A percentile compares a stretch with the other conserved stretches of the same genome.
phyloP scores from a whole-genome alignment of 306 rosid genomes.

The Pachyrhizus erosus region DNA sequence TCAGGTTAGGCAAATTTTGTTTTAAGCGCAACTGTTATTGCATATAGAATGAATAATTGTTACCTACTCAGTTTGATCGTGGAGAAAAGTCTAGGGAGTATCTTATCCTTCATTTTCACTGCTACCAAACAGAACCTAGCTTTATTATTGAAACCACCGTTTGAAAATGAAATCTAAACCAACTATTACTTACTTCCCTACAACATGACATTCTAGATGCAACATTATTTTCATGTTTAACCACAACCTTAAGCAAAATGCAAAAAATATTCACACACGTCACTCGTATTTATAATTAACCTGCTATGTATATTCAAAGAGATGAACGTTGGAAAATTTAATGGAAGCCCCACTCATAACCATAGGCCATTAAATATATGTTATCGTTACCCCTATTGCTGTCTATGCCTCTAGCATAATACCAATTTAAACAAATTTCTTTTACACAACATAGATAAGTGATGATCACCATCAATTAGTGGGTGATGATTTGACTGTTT shows the following conservation, averaged over 20 bases:
- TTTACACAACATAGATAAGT: too few species aligned
- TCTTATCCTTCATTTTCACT: constrained; percentile 25
- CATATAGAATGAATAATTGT: neutral
- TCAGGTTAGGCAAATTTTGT: neutral
- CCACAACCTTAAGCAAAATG: constrained; percentile 34
- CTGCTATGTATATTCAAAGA: neutral
- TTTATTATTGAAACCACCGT: constrained; percentile 31
- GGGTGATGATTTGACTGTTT: constrained; percentile 4
- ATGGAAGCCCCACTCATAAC: too few species aligned
- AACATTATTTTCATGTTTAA: constrained; percentile 28
- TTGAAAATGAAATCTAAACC: constrained; percentile 8
- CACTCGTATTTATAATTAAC: neutral
- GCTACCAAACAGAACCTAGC: constrained; percentile 34
- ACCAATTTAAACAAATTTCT: too few species aligned
- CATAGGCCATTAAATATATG: too few species aligned
- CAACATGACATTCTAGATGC: constrained; percentile 9
- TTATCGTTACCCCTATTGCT: neutral
- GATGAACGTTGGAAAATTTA: constrained; percentile 29
- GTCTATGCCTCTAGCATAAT: too few species aligned
- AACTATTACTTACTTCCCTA: neutral
- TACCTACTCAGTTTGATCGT: neutral
- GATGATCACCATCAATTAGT: neutral
- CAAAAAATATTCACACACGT: neutral
- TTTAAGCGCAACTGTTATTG: neutral
- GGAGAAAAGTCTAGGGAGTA: constrained; percentile 4